These are phyloP conservation scores for Colletotrichum orbiculare DNA, from an alignment of 2,329 filamentous ascomycete genomes.

Conservation along the genomic window DNA sequence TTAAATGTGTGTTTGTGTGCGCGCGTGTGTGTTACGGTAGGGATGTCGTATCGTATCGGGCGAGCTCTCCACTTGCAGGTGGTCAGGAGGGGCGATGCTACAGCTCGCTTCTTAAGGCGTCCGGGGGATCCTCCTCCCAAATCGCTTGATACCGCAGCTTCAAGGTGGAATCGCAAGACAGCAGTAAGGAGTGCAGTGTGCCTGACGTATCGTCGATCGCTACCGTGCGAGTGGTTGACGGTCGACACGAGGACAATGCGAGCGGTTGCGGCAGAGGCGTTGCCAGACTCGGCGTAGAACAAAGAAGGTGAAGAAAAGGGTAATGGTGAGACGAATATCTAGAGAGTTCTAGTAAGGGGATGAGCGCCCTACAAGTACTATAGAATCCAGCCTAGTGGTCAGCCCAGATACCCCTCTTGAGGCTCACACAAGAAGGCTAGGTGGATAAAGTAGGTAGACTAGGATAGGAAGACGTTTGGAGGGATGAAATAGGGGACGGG, in stretches of 20 bases:
- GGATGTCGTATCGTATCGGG: slow-evolving; percentile 10
- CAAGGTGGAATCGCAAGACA: not conserved
- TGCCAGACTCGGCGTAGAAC: slow-evolving; percentile 14
- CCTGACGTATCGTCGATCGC: slow-evolving; percentile 24
- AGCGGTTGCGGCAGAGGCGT: slow-evolving; percentile 29
- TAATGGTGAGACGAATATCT: slow-evolving; percentile 20
- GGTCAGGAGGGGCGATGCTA: slow-evolving; percentile 15
- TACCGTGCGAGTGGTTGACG: slow-evolving; percentile 5
- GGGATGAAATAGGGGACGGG: too few species aligned
- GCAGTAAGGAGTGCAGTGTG: not conserved
- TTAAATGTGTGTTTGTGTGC: not conserved
- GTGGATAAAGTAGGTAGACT: too few species aligned
- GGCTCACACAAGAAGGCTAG: too few species aligned
- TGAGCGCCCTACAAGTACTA: slow-evolving; percentile 29
- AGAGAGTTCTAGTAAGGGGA: slow-evolving; percentile 14
- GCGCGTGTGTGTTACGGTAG: slow-evolving; percentile 5
- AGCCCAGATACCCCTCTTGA: slow-evolving; percentile 19
- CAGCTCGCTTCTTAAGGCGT: slow-evolving; percentile 8
- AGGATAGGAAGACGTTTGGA: too few species aligned
- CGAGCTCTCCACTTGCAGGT: slow-evolving; percentile 25
- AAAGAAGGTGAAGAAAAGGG: slow-evolving; percentile 30
- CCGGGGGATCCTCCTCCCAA: not conserved
- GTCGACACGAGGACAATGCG: slow-evolving; percentile 28
- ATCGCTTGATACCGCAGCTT: slow-evolving; percentile 12
- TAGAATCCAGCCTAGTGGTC: slow-evolving; percentile 8